These are phyloP conservation scores for Agrocybe pediades DNA, from an alignment of 768 basidiomycete genomes.

Conservation along the genomic window DNA sequence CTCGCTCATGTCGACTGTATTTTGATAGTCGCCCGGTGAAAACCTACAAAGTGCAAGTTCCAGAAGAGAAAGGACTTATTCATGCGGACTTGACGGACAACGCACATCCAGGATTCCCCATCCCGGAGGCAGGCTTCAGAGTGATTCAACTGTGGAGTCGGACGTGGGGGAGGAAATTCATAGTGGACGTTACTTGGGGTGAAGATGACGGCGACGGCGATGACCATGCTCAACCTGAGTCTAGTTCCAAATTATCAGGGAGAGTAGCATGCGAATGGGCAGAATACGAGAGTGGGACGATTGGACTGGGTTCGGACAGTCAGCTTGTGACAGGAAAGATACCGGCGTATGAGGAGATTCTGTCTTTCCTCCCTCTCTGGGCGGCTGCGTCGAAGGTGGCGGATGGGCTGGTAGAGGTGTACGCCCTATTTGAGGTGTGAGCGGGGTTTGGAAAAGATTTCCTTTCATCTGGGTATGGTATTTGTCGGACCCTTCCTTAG, in stretches of 20 bases:
- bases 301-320: constrained; percentile 38
- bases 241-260: no score
- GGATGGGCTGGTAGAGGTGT: constrained; percentile 63
- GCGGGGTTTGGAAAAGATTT: no score
- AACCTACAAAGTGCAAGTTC: constrained; percentile 33
- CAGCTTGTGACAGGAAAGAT: constrained; percentile 38
- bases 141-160: constrained; percentile 62
- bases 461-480: no score
- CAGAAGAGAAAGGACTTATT: background rate
- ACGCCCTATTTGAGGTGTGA: no score
- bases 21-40: constrained; percentile 47
- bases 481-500: no score
- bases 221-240: constrained; percentile 5
- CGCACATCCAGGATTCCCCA: constrained; percentile 43
- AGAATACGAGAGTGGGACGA: constrained; percentile 62
- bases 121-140: constrained; percentile 28
- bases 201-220: background rate
- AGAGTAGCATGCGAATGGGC: constrained; percentile 65
- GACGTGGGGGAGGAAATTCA: constrained; percentile 54
- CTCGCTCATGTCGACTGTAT: constrained; percentile 62
- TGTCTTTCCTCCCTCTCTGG: constrained; percentile 69
- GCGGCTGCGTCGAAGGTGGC: constrained; percentile 56
- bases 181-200: constrained; percentile 53
- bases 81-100: constrained; percentile 7
- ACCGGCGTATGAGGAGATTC: constrained; percentile 69